A percentile compares a stretch with the other conserved stretches of the same genome.
Conservation (phyloP, 768 basidiomycete species). For the Collybia sordida region DNA sequence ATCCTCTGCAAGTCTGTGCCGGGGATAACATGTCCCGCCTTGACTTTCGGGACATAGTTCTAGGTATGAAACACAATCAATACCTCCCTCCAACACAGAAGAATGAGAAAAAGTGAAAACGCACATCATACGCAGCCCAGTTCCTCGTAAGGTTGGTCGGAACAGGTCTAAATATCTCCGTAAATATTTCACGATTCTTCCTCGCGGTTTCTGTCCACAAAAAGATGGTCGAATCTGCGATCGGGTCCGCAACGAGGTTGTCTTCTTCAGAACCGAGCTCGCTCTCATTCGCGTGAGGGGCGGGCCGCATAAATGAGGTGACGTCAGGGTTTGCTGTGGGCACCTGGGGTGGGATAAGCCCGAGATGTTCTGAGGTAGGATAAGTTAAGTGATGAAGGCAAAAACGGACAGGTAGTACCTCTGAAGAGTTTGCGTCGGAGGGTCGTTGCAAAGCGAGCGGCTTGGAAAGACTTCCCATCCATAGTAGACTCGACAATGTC, state of each 20-base stretch:
- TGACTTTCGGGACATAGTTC: conserved; percentile 74
- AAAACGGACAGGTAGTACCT: conserved; percentile 42
- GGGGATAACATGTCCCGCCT: conserved; percentile 79
- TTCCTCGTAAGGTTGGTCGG: conserved; percentile 80
- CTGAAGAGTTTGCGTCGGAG: conserved; percentile 82
- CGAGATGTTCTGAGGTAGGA: conserved; percentile 69
- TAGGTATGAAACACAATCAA: conserved; percentile 23
- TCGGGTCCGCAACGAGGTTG: conserved; percentile 71
- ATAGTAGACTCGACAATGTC: conserved; percentile 75
- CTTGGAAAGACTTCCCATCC: conserved; percentile 75
- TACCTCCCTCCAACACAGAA: background rate
- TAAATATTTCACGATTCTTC: conserved; percentile 82
- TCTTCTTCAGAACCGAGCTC: conserved; percentile 62
- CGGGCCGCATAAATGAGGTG: conserved; percentile 76
- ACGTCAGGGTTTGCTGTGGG: conserved; percentile 33
- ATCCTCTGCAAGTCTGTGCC: conserved; percentile 65
- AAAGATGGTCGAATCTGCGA: conserved; percentile 55
- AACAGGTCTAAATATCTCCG: conserved; percentile 83
- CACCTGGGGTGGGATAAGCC: conserved; percentile 76
- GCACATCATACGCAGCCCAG: conserved; percentile 78
- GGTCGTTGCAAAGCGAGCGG: conserved; percentile 77
- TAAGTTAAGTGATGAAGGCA: conserved; percentile 5
- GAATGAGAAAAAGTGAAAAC: conserved; percentile 18
- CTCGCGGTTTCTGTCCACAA: conserved; percentile 73
- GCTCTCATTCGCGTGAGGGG: conserved; percentile 69